Conservation (phyloP, 225 moss, liverwort and hornwort species). For the Thuidium tamariscinum region DNA sequence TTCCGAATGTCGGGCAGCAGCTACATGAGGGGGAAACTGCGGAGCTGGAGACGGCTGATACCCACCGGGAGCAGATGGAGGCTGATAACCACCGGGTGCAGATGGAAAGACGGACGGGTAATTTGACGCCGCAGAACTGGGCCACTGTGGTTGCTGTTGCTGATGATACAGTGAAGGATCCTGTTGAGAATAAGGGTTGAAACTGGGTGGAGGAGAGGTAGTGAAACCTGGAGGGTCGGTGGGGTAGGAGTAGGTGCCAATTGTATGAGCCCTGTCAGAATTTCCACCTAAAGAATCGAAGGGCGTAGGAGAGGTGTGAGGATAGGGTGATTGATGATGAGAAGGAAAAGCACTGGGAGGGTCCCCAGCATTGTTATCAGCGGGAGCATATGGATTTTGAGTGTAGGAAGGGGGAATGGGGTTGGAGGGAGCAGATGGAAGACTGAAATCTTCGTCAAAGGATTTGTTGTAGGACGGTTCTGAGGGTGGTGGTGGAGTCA, state of each 20-base stretch:
- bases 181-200: conserved; percentile 35
- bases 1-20: conserved; percentile 20
- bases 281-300: conserved; percentile 31
- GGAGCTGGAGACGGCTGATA: conserved; percentile 15
- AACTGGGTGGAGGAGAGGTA: conserved; percentile 16
- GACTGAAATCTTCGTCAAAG: conserved; percentile 50
- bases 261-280: background rate
- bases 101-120: conserved; percentile 32
- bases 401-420: conserved; percentile 53
- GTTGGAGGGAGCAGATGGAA: conserved; percentile 80
- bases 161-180: conserved; percentile 35
- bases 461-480: conserved; percentile 29
- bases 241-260: conserved; percentile 41
- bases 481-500: conserved; percentile 24
- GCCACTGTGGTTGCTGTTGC: conserved; percentile 34
- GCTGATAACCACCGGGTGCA: conserved; percentile 11
- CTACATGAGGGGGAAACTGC: conserved; percentile 20
- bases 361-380: conserved; percentile 21
- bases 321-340: conserved; percentile 30
- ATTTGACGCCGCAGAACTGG: conserved; percentile 8
- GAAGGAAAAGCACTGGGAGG: conserved; percentile 34
- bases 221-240: conserved; percentile 37
- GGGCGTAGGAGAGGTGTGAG: conserved; percentile 4
- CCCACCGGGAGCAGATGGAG: conserved; percentile 10
- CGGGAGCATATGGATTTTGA: conserved; percentile 32